Evolutionary conservation across 495 filamentous ascomycete genomes (phyloP), one percentile per base, ranked within the genome.

Genomic region (Astrocystis sublimbata): DNA sequence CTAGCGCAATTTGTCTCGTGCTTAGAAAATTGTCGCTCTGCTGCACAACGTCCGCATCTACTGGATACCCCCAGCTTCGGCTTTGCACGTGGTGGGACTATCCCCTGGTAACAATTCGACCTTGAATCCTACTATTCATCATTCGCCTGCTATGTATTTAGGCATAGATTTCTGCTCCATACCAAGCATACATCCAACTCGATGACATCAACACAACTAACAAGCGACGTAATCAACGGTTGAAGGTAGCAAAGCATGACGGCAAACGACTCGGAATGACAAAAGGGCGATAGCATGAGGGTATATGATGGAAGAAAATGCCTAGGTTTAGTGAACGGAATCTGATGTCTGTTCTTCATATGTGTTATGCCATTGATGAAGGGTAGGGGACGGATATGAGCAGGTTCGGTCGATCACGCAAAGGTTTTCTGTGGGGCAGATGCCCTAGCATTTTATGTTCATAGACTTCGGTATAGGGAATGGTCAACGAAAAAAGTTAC

Each of bases 401-500:
- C n/a, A 19, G 28, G 49, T 30, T 56, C 41, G 60, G 41, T 56
- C 49, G 60, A 49, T 56, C 40, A 62, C 13, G 51, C 12, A n/a
- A 38, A 42, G 31, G n/a, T 57, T 45, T 40, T 43, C 35, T 33
- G 45, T 43, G 9, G 17, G 38, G 40, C 19, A 43, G 51, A 62
- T 62, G 60, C 47, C 54, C 51, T 41, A 55, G 51, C 60, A 62
- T 62, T 56, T 43, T 54, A n/a, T n/a, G 50, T 63, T 49, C 61
- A 63, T 63, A 63, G 61, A 63, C 53, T 45, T 58, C 53, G 61
- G 53, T 63, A 63, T 63, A 58, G 53, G 60, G 54, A 63, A 58
- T 62, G 60, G 51, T n/a, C 42, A 49, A 33, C 30, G 30, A 52
- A 40, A 49, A 40, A 61, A 47, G 58, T 61, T 33, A 24, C 47